A percentile compares a stretch with the other conserved stretches of the same genome.
phyloP scores from a whole-genome alignment of 2,329 filamentous ascomycete genomes.

The Ramichloridium luteum region DNA sequence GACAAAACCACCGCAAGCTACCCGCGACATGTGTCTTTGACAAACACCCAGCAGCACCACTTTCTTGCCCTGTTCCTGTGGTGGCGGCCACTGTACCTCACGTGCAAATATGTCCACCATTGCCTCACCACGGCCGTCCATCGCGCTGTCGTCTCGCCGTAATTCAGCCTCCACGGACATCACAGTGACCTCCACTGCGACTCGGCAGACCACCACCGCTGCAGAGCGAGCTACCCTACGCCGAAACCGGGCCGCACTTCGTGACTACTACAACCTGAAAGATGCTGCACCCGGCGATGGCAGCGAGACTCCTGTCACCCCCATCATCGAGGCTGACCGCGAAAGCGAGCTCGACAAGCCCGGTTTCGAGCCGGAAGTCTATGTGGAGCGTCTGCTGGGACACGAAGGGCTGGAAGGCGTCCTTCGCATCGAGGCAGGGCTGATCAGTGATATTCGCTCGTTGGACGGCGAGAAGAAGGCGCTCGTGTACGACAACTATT shows the following conservation, averaged over 20 bases:
- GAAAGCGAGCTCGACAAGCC: constrained; percentile 1
- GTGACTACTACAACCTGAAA: constrained; percentile 88
- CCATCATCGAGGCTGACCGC: not conserved
- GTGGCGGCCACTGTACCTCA: too few species aligned
- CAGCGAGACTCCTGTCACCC: not conserved
- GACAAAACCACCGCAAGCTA: too few species aligned
- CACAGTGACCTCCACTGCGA: constrained; percentile 35
- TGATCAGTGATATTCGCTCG: constrained; percentile 68
- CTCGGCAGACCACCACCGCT: constrained; percentile 19
- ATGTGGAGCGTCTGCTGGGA: constrained; percentile 50
- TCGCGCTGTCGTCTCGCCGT: constrained; percentile 56
- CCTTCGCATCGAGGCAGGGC: constrained; percentile 55
- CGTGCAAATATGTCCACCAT: constrained; percentile 46
- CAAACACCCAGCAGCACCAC: too few species aligned
- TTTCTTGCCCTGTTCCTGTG: too few species aligned
- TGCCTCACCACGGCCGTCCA: constrained; percentile 47
- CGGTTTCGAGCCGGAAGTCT: constrained; percentile 40
- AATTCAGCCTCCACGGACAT: constrained; percentile 54
- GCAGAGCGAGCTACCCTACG: constrained; percentile 37
- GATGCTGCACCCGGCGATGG: constrained; percentile 27
- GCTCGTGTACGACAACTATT: constrained; percentile 96
- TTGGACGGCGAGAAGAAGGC: constrained; percentile 95
- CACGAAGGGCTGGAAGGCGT: constrained; percentile 55
- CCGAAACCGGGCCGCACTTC: constrained; percentile 72
- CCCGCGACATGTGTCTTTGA: too few species aligned